Conservation (phyloP, 495 filamentous ascomycete genomes). For the Letharia lupina region DNA sequence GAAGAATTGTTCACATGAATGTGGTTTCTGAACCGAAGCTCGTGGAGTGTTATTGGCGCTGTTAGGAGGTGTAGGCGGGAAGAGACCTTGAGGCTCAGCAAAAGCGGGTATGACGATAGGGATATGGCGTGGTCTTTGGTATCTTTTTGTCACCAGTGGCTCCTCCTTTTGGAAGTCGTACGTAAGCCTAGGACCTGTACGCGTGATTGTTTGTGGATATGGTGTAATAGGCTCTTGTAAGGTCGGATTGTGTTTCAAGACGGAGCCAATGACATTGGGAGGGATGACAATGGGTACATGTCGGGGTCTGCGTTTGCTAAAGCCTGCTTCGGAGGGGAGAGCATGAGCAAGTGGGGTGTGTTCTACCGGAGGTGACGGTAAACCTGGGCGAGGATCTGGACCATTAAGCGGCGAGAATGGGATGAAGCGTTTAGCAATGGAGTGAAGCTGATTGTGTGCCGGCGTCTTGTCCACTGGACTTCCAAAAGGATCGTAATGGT, state of each 20-base stretch:
- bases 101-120: slow-evolving; percentile 27
- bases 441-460: slow-evolving; percentile 7
- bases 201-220: slow-evolving; percentile 7
- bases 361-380: slow-evolving; percentile 2
- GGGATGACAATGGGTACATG: slow-evolving; percentile 25
- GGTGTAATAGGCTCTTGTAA: slow-evolving; percentile 12
- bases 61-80: slow-evolving; percentile 20
- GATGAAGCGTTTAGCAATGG: slow-evolving; percentile 15
- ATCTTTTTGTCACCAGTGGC: slow-evolving; percentile 1
- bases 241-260: slow-evolving; percentile 19
- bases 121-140: slow-evolving; percentile 21
- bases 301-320: slow-evolving; percentile 19
- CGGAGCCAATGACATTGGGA: slow-evolving; percentile 19
- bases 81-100: slow-evolving; percentile 20
- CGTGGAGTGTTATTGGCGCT: slow-evolving; percentile 21
- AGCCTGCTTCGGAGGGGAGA: slow-evolving; percentile 13
- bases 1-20: slow-evolving; percentile 20
- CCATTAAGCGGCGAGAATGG: neutral
- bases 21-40: slow-evolving; percentile 17
- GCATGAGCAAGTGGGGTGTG: neutral
- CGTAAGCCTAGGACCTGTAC: slow-evolving; percentile 15
- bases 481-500: slow-evolving; percentile 14
- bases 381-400: slow-evolving; percentile 2
- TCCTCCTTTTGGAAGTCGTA: slow-evolving; percentile 20
- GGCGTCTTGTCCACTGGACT: slow-evolving; percentile 4